Evolutionary conservation across 2,329 filamentous ascomycete species (phyloP).

Genomic region (Esteya vermicola): DNA sequence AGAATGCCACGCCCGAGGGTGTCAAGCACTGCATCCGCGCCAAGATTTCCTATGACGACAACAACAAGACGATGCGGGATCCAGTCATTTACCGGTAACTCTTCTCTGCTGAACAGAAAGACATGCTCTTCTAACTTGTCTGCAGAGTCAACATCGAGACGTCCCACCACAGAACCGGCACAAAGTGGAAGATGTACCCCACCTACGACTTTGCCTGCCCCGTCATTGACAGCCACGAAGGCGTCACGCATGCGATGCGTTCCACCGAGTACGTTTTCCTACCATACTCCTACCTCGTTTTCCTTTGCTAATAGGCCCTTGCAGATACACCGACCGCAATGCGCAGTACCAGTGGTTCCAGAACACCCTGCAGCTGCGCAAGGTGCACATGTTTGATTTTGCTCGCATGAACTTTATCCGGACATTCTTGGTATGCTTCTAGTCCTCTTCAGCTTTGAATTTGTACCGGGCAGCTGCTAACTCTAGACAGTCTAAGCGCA

Average conservation of each 20-base stretch:
- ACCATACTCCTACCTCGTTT: neutral
- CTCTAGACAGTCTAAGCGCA: constrained; percentile 51
- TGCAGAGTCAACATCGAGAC: constrained; percentile 40
- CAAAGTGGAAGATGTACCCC: constrained; percentile 72
- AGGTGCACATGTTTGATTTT: constrained; percentile 78
- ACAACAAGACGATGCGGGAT: constrained; percentile 91
- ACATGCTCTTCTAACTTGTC: neutral
- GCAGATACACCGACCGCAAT: constrained; percentile 63
- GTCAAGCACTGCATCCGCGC: constrained; percentile 82
- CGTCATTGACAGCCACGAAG: constrained; percentile 66
- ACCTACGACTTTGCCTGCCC: constrained; percentile 82
- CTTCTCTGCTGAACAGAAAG: too few relatives aligned
- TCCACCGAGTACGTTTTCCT: constrained; percentile 49
- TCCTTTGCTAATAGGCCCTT: neutral
- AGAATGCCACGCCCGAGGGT: constrained; percentile 56
- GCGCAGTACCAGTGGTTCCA: constrained; percentile 80
- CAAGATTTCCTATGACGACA: constrained; percentile 81
- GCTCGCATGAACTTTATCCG: constrained; percentile 71
- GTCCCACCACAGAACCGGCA: constrained; percentile 64
- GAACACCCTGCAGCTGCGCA: constrained; percentile 55
- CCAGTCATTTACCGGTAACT: constrained; percentile 87
- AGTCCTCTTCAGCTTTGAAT: neutral
- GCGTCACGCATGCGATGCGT: constrained; percentile 68
- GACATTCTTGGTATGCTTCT: constrained; percentile 43
- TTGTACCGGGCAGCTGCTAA: neutral